Percentiles rank a stretch among this genome's conserved stretches.
Evolutionary conservation across 192 early-diverging fungal genomes (phyloP).

Genomic region (Umbelopsis ramanniana): DNA sequence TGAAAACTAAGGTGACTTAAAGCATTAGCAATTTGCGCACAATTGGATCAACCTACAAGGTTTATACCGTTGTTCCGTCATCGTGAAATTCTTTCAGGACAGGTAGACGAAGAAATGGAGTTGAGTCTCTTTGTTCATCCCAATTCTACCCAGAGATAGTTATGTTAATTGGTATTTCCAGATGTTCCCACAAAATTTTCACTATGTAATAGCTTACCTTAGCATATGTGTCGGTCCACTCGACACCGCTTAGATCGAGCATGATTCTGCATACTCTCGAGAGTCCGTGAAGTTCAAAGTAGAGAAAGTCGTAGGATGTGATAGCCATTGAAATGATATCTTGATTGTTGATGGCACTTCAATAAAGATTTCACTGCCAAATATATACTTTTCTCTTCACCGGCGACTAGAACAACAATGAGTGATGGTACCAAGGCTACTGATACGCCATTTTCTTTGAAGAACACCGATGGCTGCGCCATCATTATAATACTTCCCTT

Average conservation of each 20-base stretch:
- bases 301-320: slow-evolving; percentile 4
- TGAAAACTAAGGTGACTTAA: slow-evolving; percentile 26
- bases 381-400: not conserved
- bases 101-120: slow-evolving; percentile 50
- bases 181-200: not conserved
- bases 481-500: not conserved
- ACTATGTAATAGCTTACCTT: not conserved
- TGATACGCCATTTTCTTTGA: not conserved
- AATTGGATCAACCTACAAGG: not conserved
- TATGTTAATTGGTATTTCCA: not conserved
- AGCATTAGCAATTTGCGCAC: too few relatives aligned
- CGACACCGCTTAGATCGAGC: not conserved
- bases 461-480: not conserved
- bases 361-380: not conserved
- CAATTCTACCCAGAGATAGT: slow-evolving; percentile 25
- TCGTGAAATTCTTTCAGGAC: slow-evolving; percentile 41
- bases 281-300: not conserved
- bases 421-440: not conserved
- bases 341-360: not conserved
- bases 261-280: not conserved
- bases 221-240: not conserved
- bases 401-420: too few relatives aligned
- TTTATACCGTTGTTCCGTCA: slow-evolving; percentile 22
- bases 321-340: not conserved
- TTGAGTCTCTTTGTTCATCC: slow-evolving; percentile 40